Evolutionary conservation across 441 rosid genomes (phyloP).

Genomic region (Pelargonium citronellum): DNA sequence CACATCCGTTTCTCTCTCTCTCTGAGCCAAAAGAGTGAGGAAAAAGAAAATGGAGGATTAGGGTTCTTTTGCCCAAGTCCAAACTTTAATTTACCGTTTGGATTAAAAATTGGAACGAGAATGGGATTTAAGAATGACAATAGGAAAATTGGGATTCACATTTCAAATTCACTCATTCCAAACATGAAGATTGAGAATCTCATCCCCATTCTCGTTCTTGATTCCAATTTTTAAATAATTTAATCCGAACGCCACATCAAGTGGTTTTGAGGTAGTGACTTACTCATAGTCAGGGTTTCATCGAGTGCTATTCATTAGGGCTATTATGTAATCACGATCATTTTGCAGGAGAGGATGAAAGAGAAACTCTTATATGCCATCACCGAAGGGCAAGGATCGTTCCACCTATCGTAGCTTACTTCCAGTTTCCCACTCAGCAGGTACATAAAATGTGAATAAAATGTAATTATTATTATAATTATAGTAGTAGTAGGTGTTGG

Average conservation of each 20-base stretch:
- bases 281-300: neutral
- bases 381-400: constrained; percentile 96
- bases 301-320: neutral
- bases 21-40: too few species aligned
- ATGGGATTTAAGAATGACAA: too few species aligned
- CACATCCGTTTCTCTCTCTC: too few species aligned
- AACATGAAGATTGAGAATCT: too few species aligned
- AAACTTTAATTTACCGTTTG: too few species aligned
- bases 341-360: constrained; percentile 85
- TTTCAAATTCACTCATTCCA: too few species aligned
- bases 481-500: constrained; percentile 28
- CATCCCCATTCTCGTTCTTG: too few species aligned
- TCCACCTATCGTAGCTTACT: constrained; percentile 70
- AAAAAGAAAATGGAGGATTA: too few species aligned
- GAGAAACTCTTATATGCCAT: constrained; percentile 88
- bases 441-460: constrained; percentile 28
- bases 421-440: constrained; percentile 8
- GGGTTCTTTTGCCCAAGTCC: too few species aligned
- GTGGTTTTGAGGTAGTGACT: neutral
- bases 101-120: too few species aligned
- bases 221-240: neutral
- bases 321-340: neutral
- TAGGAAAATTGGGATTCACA: too few species aligned
- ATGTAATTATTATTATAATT: constrained; percentile 34
- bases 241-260: too few species aligned